A percentile compares a stretch with the other conserved stretches of the same genome.
Evolutionary conservation across 306 rosid genomes (phyloP).

Genomic region (Cotoneaster glaucophyllus): DNA sequence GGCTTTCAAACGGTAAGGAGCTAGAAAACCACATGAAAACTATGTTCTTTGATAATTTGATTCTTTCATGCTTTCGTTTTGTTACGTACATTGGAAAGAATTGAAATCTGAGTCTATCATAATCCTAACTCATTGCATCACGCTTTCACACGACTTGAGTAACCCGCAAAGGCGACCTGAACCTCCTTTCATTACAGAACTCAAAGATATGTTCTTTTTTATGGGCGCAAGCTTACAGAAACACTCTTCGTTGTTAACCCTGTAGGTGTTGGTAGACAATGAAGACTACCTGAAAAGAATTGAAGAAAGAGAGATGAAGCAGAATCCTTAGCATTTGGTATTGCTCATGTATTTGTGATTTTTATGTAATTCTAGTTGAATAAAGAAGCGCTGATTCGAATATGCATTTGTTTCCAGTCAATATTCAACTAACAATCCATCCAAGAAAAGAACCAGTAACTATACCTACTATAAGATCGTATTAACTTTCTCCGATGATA

Average conservation of each 20-base stretch:
- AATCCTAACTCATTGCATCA: not conserved
- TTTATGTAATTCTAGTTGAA: not conserved
- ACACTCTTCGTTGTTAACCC: not conserved
- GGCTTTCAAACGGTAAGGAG: slow-evolving; percentile 1
- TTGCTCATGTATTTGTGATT: not conserved
- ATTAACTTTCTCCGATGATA: not conserved
- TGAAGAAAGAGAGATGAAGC: not conserved
- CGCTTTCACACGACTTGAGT: not conserved
- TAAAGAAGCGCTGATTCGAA: not conserved
- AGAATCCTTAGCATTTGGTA: not conserved
- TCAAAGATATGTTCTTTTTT: not conserved
- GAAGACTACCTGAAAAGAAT: not conserved
- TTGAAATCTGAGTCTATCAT: no score
- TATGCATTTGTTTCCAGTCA: no score
- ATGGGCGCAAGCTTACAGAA: not conserved
- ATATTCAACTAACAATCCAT: no score
- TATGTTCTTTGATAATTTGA: not conserved
- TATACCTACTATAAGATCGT: no score
- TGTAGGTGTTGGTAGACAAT: slow-evolving; percentile 14
- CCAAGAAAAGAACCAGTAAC: no score
- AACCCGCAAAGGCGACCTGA: not conserved
- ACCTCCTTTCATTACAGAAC: not conserved
- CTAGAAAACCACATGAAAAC: not conserved
- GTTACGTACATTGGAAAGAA: not conserved
- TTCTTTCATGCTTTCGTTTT: not conserved